phyloP scores from a whole-genome alignment of 495 filamentous ascomycete species.

The Poronia punctata region DNA sequence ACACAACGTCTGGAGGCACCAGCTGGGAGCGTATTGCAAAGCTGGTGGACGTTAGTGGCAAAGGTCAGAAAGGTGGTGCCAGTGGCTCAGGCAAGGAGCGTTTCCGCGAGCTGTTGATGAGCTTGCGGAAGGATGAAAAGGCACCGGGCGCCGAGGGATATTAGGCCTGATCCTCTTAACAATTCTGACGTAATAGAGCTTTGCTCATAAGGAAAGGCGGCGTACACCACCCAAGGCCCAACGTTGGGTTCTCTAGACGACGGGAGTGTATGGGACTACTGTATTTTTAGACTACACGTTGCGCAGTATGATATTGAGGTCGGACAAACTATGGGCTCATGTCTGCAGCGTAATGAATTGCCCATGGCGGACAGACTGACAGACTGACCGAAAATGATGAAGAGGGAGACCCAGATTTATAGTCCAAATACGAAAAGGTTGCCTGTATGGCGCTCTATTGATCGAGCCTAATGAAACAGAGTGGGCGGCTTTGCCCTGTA shows the following conservation, averaged over 20 bases:
- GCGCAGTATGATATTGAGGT: too few relatives aligned
- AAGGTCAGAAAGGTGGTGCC: slow-evolving; percentile 77
- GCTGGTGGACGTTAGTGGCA: slow-evolving; percentile 91
- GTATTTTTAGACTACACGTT: too few relatives aligned
- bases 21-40: slow-evolving; percentile 98
- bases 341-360: slow-evolving; percentile 9
- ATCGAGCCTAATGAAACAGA: slow-evolving; percentile 12
- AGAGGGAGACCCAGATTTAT: neutral
- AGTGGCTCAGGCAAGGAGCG: slow-evolving; percentile 86
- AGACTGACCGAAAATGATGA: too few relatives aligned
- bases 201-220: too few relatives aligned
- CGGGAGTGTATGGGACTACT: too few relatives aligned
- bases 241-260: too few relatives aligned
- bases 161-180: slow-evolving; percentile 18
- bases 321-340: too few relatives aligned
- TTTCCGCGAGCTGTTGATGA: slow-evolving; percentile 86
- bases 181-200: slow-evolving; percentile 2
- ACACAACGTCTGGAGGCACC: slow-evolving; percentile 87
- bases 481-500: slow-evolving; percentile 11
- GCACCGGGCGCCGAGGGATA: slow-evolving; percentile 75
- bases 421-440: slow-evolving; percentile 10
- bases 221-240: too few relatives aligned
- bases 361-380: neutral
- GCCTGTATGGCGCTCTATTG: slow-evolving; percentile 20
- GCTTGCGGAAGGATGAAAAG: slow-evolving; percentile 87